Evolutionary conservation across 1,284 basidiomycete genomes (phyloP), one percentile per base, ranked within the genome.

Genomic region (Sanghuangporus baumii): DNA sequence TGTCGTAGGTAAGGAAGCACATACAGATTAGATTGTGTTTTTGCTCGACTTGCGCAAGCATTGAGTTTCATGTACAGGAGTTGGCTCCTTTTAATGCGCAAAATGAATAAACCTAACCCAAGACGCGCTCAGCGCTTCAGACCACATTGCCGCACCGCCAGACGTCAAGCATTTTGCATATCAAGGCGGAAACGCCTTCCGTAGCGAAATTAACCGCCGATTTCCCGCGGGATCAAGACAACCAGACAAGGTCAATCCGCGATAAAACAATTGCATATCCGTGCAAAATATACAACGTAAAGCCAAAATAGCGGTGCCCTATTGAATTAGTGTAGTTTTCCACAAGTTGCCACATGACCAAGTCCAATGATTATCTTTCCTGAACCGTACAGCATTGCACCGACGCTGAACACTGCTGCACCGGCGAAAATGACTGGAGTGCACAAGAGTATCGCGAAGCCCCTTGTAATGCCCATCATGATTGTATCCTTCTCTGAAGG

Each of bases 381-480:
- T 36, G 52, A 20, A 8, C 52, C 60, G 43, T 61, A 61, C 6
- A 55, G 3, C 51, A 61, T 55, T 16, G 52, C 52, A 18, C 52
- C 54, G 43, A 40, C 51, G 40, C n/a, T n/a, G n/a, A n/a, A n/a
- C n/a, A n/a, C n/a, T n/a, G n/a, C n/a, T 16, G 52, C 52, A 18
- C 52, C 54, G 43, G 52, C 51, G 40, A 61, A 2, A 14, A 38
- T 38, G 40, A 61, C 6, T 1, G 60, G 60, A 34, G 60, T 61
- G 14, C 46, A n/a, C 1, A 55, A 46, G 3, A 61, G 11, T 12
- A 61, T 55, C 36, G 12, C 51, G 12, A 55, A 14, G 9, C 60
- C 60, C 54, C 55, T 61, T 1, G 60, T n/a, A 18, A 61, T 18
- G 16, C 60, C 60, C 26, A 37, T 40, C 60, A 61, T 31, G 3